Percentiles rank a stretch among this genome's conserved stretches.
Conservation (phyloP, 1,139 yeast genomes). For the Lodderomyces metapsilosis region DNA sequence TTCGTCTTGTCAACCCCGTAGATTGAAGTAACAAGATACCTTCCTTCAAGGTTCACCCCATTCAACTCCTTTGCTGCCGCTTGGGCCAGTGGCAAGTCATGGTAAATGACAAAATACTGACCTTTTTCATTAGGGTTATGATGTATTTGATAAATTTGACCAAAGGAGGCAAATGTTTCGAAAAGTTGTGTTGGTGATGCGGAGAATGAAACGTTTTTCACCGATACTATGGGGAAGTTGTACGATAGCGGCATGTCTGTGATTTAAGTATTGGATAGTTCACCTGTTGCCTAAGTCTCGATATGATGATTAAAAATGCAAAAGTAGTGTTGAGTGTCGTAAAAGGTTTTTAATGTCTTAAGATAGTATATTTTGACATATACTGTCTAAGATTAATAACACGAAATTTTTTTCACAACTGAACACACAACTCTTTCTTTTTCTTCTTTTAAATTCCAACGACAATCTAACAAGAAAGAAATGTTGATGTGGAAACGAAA, state of each 20-base stretch:
- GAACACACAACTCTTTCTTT: too few relatives aligned
- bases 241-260: neutral
- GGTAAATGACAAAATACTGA: constrained; percentile 58
- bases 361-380: too few relatives aligned
- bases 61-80: constrained; percentile 53
- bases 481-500: too few relatives aligned
- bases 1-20: constrained; percentile 39
- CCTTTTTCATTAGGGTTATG: constrained; percentile 37
- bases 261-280: too few relatives aligned
- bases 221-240: constrained; percentile 47
- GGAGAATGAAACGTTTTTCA: constrained; percentile 59
- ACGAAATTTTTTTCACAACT: too few relatives aligned
- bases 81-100: constrained; percentile 46
- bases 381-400: too few relatives aligned
- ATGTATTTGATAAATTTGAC: constrained; percentile 57
- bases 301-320: too few relatives aligned
- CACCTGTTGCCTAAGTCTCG: too few relatives aligned
- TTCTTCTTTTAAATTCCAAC: too few relatives aligned
- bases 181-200: constrained; percentile 49
- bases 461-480: too few relatives aligned
- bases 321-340: too few relatives aligned
- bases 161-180: constrained; percentile 55
- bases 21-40: constrained; percentile 54
- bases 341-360: too few relatives aligned
- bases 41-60: constrained; percentile 59